Evolutionary conservation across 148 eudicot genomes (phyloP), one percentile per base, ranked within the genome.

Genomic region (Vaccinium darrowii): DNA sequence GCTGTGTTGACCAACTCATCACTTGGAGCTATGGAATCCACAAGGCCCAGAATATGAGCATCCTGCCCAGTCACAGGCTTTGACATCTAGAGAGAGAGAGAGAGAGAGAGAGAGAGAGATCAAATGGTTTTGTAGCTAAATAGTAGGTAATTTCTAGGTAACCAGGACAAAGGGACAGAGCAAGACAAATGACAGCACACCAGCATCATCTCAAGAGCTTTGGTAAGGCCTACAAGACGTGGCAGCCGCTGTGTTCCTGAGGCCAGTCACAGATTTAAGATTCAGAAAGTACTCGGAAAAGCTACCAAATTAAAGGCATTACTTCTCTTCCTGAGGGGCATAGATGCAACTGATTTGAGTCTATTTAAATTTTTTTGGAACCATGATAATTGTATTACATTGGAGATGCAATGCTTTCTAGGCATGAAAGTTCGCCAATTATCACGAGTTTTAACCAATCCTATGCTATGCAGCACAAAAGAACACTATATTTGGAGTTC

Each of bases 231-330:
- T 65, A 93, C 97, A 76, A 95, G 90, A 50, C 97, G 94, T 30
- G 97, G 98, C 81, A 95, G 95, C 65, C 93, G 92, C 80, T 95
- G 98, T 14, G 98, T 93, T 57, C 98, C 98, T 95, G 90, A 83
- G 82, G 86, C 73, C 85, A 50, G 23, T 39, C 74, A 78, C 27
- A 81, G 13, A 62, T 36, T 25, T 43, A 25, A 58, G 72, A 60
- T 36, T 57, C 23, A 60, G 63, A n/a, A 60, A 80, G 65, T 15
- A 14, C 3, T 13, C 1, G 9, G 15, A 72, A 30, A 33, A 1
- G 47, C 47, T 50, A 72, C 33, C 21, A 72, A 36, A 14, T 36
- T 36, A 2, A 33, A 72, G 10, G 76, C 49, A 36, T 36, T 72
- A 33, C 43, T 36, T 72, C 76, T 36, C 76, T 71, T 36, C 49